Percentiles rank a stretch among this genome's conserved stretches.
Conservation (phyloP, 176 grass and related monocot species). For the Eragrostis curvula region DNA sequence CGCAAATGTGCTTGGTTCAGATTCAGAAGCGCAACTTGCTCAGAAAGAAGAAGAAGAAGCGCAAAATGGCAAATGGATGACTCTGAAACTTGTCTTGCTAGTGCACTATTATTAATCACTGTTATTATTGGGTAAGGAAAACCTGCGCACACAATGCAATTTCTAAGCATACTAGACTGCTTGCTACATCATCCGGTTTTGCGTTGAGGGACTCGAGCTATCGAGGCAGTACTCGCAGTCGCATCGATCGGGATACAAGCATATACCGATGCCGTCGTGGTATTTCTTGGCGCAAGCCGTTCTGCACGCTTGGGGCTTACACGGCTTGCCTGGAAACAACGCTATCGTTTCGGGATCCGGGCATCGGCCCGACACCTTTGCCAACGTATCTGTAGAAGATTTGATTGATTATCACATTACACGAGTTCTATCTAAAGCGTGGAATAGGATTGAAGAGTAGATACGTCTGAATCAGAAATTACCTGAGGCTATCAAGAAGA, state of each 20-base stretch:
- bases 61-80: no score
- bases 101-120: no score
- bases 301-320: neutral
- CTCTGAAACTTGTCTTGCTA: no score
- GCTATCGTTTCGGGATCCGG: neutral
- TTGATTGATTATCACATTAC: neutral
- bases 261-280: neutral
- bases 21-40: no score
- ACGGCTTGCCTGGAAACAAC: constrained; percentile 12
- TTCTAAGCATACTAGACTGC: neutral
- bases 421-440: neutral
- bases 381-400: neutral
- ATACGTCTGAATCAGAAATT: neutral
- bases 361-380: constrained; percentile 13
- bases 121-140: neutral
- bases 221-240: constrained; percentile 22
- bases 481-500: constrained; percentile 13
- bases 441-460: neutral
- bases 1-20: no score
- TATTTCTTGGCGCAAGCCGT: neutral
- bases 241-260: neutral
- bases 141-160: neutral
- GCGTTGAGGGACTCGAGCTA: neutral
- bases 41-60: no score
- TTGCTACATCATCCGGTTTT: neutral